Evolutionary conservation across 805 yeast genomes (phyloP), one percentile per base, ranked within the genome.

Genomic region (Lipomyces japonicus): DNA sequence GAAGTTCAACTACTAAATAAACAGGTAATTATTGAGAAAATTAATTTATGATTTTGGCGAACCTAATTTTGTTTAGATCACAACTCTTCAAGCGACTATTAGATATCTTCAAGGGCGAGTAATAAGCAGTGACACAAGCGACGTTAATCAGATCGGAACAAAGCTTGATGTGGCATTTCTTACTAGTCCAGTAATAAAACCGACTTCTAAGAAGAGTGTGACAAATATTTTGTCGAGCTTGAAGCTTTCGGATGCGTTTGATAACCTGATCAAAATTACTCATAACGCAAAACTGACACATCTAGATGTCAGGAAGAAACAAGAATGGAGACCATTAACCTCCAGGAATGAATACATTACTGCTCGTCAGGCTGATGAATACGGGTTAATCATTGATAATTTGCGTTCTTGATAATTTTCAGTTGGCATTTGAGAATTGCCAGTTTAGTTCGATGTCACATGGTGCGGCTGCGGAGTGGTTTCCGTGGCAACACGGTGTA

Each of bases 1-100:
- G 54, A 50, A 24, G 44, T 50, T 12, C 44, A 45, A 2, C 19
- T 23, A 19, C 26, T 50, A n/a, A 25, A 39, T 19, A 35, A 19
- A 5, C 53, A 50, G 45, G 48, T 50, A 12, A 32, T 36, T 14
- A 42, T 40, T 7, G 32, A 18, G 9, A 19, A 6, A 16, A 7
- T 25, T 18, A 5, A 4, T 28, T 28, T 26, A 16, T 10, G 6
- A 12, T 25, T 26, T 9, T 26, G 14, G 30, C 12, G 23, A 4
- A 7, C 5, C 31, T 21, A 36, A 36, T 36, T 16, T 16, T 19
- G 19, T 16, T 16, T 24, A 44, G 42, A 44, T 45, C 24, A 9
- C 38, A n/a, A 24, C 41, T 7, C 24, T 45, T n/a, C 44, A 45
- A 24, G 14, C 49, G n/a, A 45, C 49, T 3, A 23, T 45, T 14